Percentiles rank a stretch among this genome's conserved stretches.
phyloP scores from a whole-genome alignment of 208 protist species.

The Leptomonas seymouri region DNA sequence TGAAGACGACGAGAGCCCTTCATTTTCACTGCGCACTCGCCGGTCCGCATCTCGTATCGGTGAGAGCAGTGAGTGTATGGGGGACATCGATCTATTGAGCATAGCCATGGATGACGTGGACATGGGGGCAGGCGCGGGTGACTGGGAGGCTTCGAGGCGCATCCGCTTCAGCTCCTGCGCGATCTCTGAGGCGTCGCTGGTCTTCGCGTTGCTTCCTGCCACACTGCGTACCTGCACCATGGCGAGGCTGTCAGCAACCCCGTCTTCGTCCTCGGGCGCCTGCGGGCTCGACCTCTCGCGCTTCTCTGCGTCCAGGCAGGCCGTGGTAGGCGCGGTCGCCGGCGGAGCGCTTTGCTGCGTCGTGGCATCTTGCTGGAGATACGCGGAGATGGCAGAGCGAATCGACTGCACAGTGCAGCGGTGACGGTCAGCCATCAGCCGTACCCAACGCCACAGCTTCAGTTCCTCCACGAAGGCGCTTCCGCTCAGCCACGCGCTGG shows the following conservation, averaged over 20 bases:
- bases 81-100: slow-evolving; percentile 11
- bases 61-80: slow-evolving; percentile 14
- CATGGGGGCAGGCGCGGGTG: neutral
- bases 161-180: slow-evolving; percentile 11
- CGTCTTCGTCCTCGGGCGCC: too few species aligned
- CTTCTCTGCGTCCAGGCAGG: neutral
- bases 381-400: slow-evolving; percentile 9
- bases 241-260: neutral
- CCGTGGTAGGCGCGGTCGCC: neutral
- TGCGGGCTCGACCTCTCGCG: neutral
- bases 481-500: slow-evolving; percentile 70
- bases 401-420: slow-evolving; percentile 10
- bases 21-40: neutral
- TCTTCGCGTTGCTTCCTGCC: neutral
- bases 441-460: slow-evolving; percentile 88
- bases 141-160: slow-evolving; percentile 8
- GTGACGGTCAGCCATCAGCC: slow-evolving; percentile 48
- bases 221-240: neutral
- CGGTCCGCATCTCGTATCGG: neutral
- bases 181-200: too few species aligned
- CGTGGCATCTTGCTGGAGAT: slow-evolving; percentile 18
- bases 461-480: slow-evolving; percentile 87
- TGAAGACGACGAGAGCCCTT: neutral
- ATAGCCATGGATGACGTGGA: neutral
- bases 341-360: neutral